These are phyloP conservation scores for Solanum hybrid DNA, from an alignment of 305 asterid species.

Conservation along the genomic window DNA sequence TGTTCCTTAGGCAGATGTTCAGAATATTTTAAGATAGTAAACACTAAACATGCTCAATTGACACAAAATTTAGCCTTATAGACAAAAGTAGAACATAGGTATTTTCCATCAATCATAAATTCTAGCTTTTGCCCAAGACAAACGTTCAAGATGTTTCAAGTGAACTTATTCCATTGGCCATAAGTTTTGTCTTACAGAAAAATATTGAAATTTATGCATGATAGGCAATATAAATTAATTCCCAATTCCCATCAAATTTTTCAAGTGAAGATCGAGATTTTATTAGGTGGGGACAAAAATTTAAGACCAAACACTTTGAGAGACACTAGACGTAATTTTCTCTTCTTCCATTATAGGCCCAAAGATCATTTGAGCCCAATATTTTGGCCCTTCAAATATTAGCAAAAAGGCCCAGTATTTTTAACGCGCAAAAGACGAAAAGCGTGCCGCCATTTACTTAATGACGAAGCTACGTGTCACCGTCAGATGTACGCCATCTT, in stretches of 20 bases:
- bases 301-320: neutral
- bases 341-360: neutral
- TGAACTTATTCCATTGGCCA: neutral
- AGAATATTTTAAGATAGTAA: no score
- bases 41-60: neutral
- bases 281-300: neutral
- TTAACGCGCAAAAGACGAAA: neutral
- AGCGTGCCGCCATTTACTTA: conserved; percentile 19
- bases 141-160: no score
- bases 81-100: neutral
- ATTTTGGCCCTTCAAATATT: neutral
- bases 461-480: conserved; percentile 28
- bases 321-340: neutral
- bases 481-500: conserved; percentile 30
- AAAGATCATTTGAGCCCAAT: neutral
- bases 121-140: neutral
- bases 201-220: neutral
- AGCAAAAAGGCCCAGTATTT: neutral
- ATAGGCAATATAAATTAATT: neutral
- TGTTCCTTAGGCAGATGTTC: neutral
- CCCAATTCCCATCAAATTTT: neutral
- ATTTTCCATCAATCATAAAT: neutral
- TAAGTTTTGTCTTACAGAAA: neutral
- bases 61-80: no score
- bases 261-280: neutral